Base-by-base conservation (phyloP, 2,329 filamentous ascomycete species). In the Lachnellula subtilissima region DNA sequence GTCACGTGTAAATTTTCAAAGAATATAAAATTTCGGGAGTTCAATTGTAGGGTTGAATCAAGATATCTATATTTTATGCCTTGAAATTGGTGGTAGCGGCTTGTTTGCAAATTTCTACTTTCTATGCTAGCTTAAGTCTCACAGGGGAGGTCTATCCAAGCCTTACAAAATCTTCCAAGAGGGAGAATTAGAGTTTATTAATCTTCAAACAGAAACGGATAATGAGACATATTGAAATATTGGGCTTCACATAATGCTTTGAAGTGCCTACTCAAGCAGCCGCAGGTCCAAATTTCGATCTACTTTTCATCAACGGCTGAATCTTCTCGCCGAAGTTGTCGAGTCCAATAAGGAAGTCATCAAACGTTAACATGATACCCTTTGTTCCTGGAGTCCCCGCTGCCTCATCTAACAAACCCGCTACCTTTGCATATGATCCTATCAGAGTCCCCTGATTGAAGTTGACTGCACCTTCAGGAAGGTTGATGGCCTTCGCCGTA, bases 221-320 rank as follows among this genome's bases (percentile, higher is more conserved):
- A 11, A 32, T 32, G 2, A 32, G 28, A 32, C 9, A 11, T 9
- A 32, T 11, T 32, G 8, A 2, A 11, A 32, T 11, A 11, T 11
- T 32, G 2, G 28, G 8, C 2, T 32, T 40, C n/a, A 17, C n/a
- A 40, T 40, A 17, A 40, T 40, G 37, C 2, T 40, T 48, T 8
- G 12, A 25, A 50, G 14, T 39, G n/a, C 17, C 19, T 53, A 53
- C 25, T 23, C 48, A 53, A 23, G 50, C 40, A 47, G 43, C 36
- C 8, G 9, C n/a, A 17, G 48, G 25, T 35, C 42, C 43, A 48
- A 57, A 39, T n/a, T 57, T 50, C 39, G 48, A 55, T 54, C 67
- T 54, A 47, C 65, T 66, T 66, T 70, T 70, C 69, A 71, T 70
- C 55, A 71, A 52, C 35, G 69, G 68, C 54, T 71, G 69, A 47